phyloP scores from a whole-genome alignment of 768 basidiomycete species.

The Lentinula aciculospora region DNA sequence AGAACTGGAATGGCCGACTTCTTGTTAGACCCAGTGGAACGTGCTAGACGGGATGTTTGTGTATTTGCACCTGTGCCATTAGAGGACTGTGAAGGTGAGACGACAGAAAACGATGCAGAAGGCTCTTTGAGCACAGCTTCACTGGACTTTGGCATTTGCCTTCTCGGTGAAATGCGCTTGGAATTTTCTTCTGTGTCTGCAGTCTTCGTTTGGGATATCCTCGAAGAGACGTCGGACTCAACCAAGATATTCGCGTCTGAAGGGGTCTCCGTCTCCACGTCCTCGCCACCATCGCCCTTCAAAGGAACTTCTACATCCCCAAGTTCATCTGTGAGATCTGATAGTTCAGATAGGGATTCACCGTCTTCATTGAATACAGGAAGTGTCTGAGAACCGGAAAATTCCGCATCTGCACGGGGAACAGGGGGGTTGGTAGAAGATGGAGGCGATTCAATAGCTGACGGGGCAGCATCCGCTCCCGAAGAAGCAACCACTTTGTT shows the following conservation, averaged over 20 bases:
- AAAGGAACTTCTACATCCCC: not conserved
- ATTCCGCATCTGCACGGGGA: not conserved
- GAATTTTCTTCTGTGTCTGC: not conserved
- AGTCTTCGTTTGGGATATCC: not conserved
- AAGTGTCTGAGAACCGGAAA: not conserved
- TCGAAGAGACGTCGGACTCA: not conserved
- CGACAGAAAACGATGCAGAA: not conserved
- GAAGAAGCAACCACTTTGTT: not conserved
- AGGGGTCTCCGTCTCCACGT: not conserved
- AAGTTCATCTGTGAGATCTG: not conserved
- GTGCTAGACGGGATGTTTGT: not conserved
- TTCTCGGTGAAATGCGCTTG: not conserved
- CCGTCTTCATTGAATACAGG: not conserved
- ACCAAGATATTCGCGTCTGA: not conserved
- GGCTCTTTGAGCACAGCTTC: not conserved
- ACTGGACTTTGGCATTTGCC: not conserved
- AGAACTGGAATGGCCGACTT: not conserved
- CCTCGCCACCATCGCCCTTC: conserved; percentile 1
- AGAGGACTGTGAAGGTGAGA: not conserved
- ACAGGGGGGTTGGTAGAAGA: not conserved
- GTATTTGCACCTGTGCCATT: too few species aligned
- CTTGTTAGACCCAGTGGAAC: not conserved
- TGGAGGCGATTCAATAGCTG: not conserved
- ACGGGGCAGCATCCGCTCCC: not conserved
- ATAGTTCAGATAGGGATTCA: not conserved